A percentile compares a stretch with the other conserved stretches of the same genome.
phyloP scores from a whole-genome alignment of 2,329 filamentous ascomycete genomes.

The Pseudodiploospora longispora region DNA sequence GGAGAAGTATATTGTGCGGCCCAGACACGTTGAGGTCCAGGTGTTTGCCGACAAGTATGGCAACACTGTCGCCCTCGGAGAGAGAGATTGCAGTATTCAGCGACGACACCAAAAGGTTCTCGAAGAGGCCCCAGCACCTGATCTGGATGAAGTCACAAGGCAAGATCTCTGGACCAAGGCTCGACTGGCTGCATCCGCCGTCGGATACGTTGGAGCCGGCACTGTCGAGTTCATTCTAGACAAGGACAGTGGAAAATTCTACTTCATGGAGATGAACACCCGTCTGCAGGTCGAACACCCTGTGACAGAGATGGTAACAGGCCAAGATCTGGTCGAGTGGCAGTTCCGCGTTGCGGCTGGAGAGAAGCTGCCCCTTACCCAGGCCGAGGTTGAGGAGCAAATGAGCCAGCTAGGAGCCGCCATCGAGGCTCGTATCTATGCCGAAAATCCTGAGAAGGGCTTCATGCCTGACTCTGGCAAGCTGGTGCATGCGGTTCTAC shows the following conservation, averaged over 20 bases:
- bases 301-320: constrained; percentile 67
- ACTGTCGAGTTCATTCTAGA: constrained; percentile 90
- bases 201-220: constrained; percentile 81
- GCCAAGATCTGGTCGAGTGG: constrained; percentile 81
- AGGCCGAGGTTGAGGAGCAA: constrained; percentile 59
- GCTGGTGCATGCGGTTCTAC: constrained; percentile 74
- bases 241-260: constrained; percentile 72
- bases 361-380: constrained; percentile 48
- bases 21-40: constrained; percentile 83
- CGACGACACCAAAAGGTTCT: constrained; percentile 84
- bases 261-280: constrained; percentile 78
- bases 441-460: constrained; percentile 83
- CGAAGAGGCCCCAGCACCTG: constrained; percentile 78
- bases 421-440: constrained; percentile 94
- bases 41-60: constrained; percentile 79
- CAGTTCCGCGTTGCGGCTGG: constrained; percentile 70
- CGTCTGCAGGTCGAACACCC: constrained; percentile 94
- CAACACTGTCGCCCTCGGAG: constrained; percentile 73
- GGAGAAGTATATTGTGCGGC: constrained; percentile 71
- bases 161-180: constrained; percentile 60
- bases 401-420: constrained; percentile 75
- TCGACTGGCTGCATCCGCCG: constrained; percentile 59
- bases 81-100: constrained; percentile 84
- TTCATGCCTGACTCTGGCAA: constrained; percentile 93
- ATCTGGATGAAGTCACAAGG: constrained; percentile 49